Conservation (phyloP, 257 asterid genomes). For the Solanum raphanifolium region DNA sequence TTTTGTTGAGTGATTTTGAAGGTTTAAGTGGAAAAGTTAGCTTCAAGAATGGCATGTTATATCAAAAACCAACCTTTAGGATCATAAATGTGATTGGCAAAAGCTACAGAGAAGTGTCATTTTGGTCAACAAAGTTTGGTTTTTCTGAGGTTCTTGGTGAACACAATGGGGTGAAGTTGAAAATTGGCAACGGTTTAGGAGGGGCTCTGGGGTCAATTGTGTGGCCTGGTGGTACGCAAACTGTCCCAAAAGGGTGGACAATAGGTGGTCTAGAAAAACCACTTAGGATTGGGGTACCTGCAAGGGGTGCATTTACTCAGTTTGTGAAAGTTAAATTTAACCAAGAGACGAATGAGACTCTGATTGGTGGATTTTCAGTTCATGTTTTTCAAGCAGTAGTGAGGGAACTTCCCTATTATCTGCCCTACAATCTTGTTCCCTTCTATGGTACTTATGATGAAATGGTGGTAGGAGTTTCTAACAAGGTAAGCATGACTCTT, state of each 20-base stretch:
- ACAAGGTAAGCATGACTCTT: constrained; percentile 30
- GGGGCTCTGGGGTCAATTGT: constrained; percentile 21
- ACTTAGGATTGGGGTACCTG: constrained; percentile 47
- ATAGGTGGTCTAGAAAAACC: constrained; percentile 29
- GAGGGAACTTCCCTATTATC: constrained; percentile 25
- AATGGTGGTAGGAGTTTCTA: constrained; percentile 38
- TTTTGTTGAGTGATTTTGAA: constrained; percentile 19
- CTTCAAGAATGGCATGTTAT: constrained; percentile 32
- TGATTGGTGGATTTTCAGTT: constrained; percentile 37
- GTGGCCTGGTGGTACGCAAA: constrained; percentile 52
- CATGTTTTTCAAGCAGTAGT: constrained; percentile 50
- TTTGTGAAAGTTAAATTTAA: constrained; percentile 40
- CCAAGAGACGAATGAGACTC: constrained; percentile 9
- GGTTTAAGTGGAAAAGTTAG: constrained; percentile 41
- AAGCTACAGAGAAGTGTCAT: constrained; percentile 37
- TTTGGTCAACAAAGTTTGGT: constrained; percentile 41
- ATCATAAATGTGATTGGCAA: constrained; percentile 46
- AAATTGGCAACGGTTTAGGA: background rate
- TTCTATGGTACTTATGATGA: constrained; percentile 44
- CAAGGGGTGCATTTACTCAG: constrained; percentile 32
- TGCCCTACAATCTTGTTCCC: constrained; percentile 29
- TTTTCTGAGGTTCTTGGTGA: constrained; percentile 7
- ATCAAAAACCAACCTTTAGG: constrained; percentile 23
- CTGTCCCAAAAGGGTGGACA: constrained; percentile 15
- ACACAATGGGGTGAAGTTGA: background rate